A percentile compares a stretch with the other conserved stretches of the same genome.
Evolutionary conservation across 768 basidiomycete species (phyloP).

Genomic region (Suillus weaverae): DNA sequence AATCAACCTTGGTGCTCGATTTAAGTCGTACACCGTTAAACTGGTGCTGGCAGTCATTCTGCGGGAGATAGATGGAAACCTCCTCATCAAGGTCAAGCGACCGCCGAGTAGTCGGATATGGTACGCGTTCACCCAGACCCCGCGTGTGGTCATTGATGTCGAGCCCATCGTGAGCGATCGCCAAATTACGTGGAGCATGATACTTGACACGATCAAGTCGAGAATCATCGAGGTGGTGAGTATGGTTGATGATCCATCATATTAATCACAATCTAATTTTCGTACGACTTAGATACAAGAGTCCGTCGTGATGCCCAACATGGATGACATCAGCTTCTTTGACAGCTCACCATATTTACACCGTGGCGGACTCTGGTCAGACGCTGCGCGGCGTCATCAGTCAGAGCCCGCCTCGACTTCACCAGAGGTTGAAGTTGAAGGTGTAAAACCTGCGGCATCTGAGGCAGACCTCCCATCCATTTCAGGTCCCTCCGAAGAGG

Average conservation of each 20-base stretch:
- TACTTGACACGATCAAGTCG: slow-evolving; percentile 85
- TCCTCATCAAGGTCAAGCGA: slow-evolving; percentile 87
- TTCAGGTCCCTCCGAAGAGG: slow-evolving; percentile 34
- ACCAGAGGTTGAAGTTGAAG: slow-evolving; percentile 5
- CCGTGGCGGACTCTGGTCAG: slow-evolving; percentile 89
- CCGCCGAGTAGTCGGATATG: slow-evolving; percentile 95
- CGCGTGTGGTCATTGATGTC: slow-evolving; percentile 84
- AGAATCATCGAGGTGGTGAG: slow-evolving; percentile 83
- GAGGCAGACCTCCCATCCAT: slow-evolving; percentile 30
- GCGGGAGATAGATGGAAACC: slow-evolving; percentile 87
- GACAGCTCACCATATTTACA: slow-evolving; percentile 63
- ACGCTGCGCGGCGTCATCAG: slow-evolving; percentile 55
- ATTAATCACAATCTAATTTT: slow-evolving; percentile 51
- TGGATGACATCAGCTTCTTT: slow-evolving; percentile 98
- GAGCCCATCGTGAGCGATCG: slow-evolving; percentile 94
- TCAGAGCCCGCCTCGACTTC: slow-evolving; percentile 15
- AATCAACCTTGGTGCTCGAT: slow-evolving; percentile 78
- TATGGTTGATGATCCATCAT: slow-evolving; percentile 21
- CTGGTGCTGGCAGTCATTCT: slow-evolving; percentile 86
- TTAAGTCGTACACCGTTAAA: slow-evolving; percentile 89
- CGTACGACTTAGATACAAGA: slow-evolving; percentile 70
- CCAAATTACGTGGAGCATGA: slow-evolving; percentile 93
- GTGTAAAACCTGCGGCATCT: slow-evolving; percentile 10
- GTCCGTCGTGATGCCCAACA: slow-evolving; percentile 93
- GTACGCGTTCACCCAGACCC: slow-evolving; percentile 88